Evolutionary conservation across 2,329 filamentous ascomycete species (phyloP).

Genomic region (Geosmithia flava): DNA sequence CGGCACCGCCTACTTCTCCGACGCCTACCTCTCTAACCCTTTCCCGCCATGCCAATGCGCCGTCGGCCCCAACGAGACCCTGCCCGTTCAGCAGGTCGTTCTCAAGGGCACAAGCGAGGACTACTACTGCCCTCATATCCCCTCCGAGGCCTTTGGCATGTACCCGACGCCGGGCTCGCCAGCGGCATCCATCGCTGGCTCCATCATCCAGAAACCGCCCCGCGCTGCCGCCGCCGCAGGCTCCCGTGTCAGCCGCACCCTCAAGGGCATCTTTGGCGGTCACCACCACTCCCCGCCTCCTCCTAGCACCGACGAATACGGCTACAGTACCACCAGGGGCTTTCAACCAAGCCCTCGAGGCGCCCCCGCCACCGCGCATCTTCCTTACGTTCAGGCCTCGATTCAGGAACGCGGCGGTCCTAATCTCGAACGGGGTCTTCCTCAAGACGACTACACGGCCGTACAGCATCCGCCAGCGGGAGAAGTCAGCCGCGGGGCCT

Average conservation of each 20-base stretch:
- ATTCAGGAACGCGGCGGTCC: not conserved
- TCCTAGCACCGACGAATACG: not conserved
- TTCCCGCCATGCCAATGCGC: constrained; percentile 11
- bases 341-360: not conserved
- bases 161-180: constrained; percentile 2
- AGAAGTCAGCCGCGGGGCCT: not conserved
- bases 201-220: not conserved
- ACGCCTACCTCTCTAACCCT: constrained; percentile 8
- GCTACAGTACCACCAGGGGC: not conserved
- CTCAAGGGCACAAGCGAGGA: constrained; percentile 24
- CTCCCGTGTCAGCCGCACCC: not conserved
- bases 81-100: constrained; percentile 15
- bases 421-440: no score
- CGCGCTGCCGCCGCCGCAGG: not conserved
- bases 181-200: not conserved
- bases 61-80: constrained; percentile 13
- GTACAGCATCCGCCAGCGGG: not conserved
- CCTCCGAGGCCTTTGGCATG: constrained; percentile 28
- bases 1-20: not conserved
- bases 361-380: no score
- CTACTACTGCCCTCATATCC: constrained; percentile 27
- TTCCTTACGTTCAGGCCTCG: not conserved
- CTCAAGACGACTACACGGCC: not conserved
- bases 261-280: not conserved
- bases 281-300: not conserved